Conservation (phyloP, 768 basidiomycete species). For the Hygrocybe punicea region DNA sequence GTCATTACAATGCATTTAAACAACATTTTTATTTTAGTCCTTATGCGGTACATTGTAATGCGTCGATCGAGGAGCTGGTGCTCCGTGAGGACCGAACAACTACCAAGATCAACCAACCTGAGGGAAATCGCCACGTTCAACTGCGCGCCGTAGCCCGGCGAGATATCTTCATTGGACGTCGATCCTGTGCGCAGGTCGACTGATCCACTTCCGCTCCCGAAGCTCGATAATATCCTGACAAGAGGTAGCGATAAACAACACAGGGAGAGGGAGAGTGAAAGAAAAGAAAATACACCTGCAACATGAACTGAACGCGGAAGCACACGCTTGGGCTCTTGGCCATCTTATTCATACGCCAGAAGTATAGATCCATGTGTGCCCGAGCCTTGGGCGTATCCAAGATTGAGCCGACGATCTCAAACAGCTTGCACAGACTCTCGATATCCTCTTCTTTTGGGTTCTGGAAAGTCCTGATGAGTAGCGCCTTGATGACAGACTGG, state of each 20-base stretch:
- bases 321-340: constrained; percentile 68
- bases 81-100: too few species aligned
- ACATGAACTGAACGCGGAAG: constrained; percentile 91
- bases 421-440: constrained; percentile 87
- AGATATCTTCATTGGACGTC: too few species aligned
- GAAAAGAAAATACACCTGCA: constrained; percentile 55
- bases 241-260: constrained; percentile 1
- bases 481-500: constrained; percentile 85
- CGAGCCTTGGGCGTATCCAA: constrained; percentile 81
- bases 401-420: constrained; percentile 79
- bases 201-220: constrained; percentile 72
- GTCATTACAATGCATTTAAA: too few species aligned
- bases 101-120: too few species aligned
- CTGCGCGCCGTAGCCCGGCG: too few species aligned
- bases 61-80: too few species aligned
- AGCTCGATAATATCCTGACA: constrained; percentile 84
- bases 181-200: background rate
- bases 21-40: too few species aligned
- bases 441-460: constrained; percentile 97
- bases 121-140: too few species aligned
- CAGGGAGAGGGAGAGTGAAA: background rate
- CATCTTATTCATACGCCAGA: constrained; percentile 82
- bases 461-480: constrained; percentile 79
- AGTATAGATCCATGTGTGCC: constrained; percentile 89
- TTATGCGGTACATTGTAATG: too few species aligned